phyloP scores from a whole-genome alignment of 345 rosid species.

The Sonneratia caseolaris region DNA sequence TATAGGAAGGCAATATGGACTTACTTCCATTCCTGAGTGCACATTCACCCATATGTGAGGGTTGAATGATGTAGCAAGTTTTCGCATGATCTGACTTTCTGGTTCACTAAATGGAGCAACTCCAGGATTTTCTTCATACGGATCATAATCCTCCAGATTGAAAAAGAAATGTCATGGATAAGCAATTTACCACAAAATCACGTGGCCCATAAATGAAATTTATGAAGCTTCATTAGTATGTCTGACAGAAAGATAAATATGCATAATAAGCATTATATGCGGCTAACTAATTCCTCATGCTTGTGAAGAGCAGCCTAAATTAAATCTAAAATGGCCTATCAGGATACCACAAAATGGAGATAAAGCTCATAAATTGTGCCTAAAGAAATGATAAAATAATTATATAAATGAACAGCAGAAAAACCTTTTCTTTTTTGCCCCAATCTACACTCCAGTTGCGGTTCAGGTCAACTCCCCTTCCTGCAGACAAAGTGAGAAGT shows the following conservation, averaged over 20 bases:
- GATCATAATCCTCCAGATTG: conserved; percentile 76
- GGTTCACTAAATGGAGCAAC: conserved; percentile 90
- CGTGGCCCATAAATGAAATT: neutral
- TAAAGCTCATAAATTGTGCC: conserved; percentile 1
- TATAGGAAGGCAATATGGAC: neutral
- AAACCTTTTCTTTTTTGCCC: conserved; percentile 97
- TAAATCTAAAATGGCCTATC: neutral
- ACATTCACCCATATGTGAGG: conserved; percentile 97
- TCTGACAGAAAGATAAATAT: neutral
- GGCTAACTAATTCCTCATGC: neutral
- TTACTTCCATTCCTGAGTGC: conserved; percentile 95
- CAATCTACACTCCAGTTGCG: conserved; percentile 98
- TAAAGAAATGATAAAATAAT: neutral
- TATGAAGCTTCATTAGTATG: neutral
- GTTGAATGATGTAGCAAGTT: conserved; percentile 79
- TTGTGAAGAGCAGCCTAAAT: neutral
- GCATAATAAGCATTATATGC: neutral
- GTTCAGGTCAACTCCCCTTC: conserved; percentile 97
- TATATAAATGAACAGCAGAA: conserved; percentile 1
- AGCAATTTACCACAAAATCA: neutral
- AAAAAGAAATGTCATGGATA: neutral
- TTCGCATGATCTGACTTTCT: conserved; percentile 83
- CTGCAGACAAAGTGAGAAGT: conserved; percentile 26
- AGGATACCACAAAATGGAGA: neutral
- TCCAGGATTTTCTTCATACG: conserved; percentile 97